These are phyloP conservation scores for Oxytropis ochrocephala DNA, from an alignment of 306 rosid species.

Conservation along the genomic window DNA sequence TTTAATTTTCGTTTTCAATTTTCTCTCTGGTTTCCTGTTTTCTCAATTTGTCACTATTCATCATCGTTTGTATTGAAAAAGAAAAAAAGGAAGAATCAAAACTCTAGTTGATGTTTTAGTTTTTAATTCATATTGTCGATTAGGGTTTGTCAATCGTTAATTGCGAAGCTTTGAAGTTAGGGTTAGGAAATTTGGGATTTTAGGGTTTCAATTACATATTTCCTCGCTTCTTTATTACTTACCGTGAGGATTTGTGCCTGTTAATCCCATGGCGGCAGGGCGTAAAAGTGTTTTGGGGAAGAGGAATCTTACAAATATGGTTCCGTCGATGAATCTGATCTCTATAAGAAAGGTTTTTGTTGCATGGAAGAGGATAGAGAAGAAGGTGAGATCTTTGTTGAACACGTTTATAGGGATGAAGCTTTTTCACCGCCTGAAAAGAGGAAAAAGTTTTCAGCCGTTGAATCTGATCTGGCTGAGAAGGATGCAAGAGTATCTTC, in stretches of 20 bases:
- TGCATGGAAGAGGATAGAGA: conserved; percentile 26
- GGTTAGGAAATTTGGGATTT: conserved; percentile 25
- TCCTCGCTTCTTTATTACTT: conserved; percentile 29
- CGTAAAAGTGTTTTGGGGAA: conserved; percentile 44
- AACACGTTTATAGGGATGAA: conserved; percentile 3
- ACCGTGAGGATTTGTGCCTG: conserved; percentile 54
- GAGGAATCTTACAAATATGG: conserved; percentile 29
- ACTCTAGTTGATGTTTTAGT: neutral
- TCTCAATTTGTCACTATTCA: neutral
- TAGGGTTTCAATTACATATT: conserved; percentile 13
- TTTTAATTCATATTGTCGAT: conserved; percentile 2
- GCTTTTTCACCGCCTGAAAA: conserved; percentile 29
- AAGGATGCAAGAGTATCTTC: conserved; percentile 30
- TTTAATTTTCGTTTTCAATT: neutral
- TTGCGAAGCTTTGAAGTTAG: conserved; percentile 15
- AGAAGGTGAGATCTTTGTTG: conserved; percentile 17
- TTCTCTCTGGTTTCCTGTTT: neutral
- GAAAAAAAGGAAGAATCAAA: neutral
- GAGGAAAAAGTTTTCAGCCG: conserved; percentile 69
- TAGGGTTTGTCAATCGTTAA: conserved; percentile 22
- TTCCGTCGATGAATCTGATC: conserved; percentile 31
- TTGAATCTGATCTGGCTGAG: conserved; percentile 50
- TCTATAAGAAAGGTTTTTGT: conserved; percentile 15
- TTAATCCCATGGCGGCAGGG: conserved; percentile 79
- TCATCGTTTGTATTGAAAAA: conserved; percentile 13